Conservation (phyloP, 2,329 filamentous ascomycete genomes). For the Ophiostoma tasmaniense region DNA sequence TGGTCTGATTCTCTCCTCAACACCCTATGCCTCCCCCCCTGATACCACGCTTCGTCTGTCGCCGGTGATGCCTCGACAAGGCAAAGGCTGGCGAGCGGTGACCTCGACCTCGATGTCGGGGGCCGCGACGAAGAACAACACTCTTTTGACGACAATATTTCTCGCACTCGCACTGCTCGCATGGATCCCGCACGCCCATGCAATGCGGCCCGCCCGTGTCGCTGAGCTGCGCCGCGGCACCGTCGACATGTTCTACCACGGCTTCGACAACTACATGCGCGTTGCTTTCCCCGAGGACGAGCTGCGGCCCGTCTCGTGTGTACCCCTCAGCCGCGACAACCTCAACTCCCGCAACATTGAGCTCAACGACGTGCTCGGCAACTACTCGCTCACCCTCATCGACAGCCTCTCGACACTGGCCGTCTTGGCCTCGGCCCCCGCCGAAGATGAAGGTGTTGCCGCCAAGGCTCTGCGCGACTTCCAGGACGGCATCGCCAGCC, state of each 20-base stretch:
- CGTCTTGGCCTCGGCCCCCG: constrained; percentile 71
- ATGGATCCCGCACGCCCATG: constrained; percentile 33
- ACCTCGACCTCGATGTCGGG: constrained; percentile 2
- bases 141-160: not conserved
- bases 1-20: not conserved
- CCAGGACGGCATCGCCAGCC: constrained; percentile 64
- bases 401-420: constrained; percentile 92
- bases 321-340: constrained; percentile 73
- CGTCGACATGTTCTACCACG: constrained; percentile 88
- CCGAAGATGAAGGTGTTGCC: constrained; percentile 43
- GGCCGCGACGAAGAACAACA: not conserved
- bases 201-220: constrained; percentile 50
- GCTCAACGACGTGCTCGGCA: constrained; percentile 90
- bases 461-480: constrained; percentile 63
- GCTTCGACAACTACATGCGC: constrained; percentile 88
- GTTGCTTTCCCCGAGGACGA: constrained; percentile 95
- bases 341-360: constrained; percentile 72
- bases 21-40: constrained; percentile 27
- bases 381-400: constrained; percentile 92
- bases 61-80: constrained; percentile 34
- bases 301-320: constrained; percentile 78
- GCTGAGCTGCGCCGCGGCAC: constrained; percentile 50
- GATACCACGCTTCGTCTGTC: constrained; percentile 24
- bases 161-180: constrained; percentile 23
- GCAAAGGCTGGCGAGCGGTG: constrained; percentile 20